Conservation (phyloP, 2,329 filamentous ascomycete genomes). For the Fusarium gaditjirri region DNA sequence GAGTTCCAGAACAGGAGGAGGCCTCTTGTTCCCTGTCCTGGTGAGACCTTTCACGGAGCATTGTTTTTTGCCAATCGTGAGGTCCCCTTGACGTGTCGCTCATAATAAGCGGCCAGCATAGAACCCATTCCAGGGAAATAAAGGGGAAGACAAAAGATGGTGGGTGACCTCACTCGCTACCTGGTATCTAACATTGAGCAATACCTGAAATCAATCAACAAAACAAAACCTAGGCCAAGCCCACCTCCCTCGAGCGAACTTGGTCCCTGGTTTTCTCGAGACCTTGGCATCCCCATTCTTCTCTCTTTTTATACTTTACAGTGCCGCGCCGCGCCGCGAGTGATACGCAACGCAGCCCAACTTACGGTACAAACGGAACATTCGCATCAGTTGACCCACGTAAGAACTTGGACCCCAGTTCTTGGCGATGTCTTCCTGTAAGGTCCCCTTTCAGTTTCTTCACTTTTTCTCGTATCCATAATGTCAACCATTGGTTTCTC, state of each 20-base stretch:
- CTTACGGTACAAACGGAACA: background rate
- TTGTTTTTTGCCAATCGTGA: background rate
- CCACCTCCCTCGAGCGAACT: conserved; percentile 12
- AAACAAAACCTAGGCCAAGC: conserved; percentile 9
- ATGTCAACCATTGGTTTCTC: background rate
- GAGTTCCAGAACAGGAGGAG: conserved; percentile 18
- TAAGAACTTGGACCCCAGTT: conserved; percentile 21
- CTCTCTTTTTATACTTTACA: conserved; percentile 8
- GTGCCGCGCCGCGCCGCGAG: conserved; percentile 19
- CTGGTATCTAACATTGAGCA: background rate
- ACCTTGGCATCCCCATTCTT: conserved; percentile 19
- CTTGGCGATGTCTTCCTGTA: conserved; percentile 41
- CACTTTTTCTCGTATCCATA: conserved; percentile 1
- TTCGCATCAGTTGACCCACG: conserved; percentile 11
- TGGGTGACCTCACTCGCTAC: conserved; percentile 26
- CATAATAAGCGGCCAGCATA: conserved; percentile 8
- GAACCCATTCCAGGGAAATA: conserved; percentile 24
- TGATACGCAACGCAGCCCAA: conserved; percentile 5
- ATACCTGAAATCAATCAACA: conserved; percentile 1
- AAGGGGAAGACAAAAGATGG: background rate
- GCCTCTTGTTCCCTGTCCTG: conserved; percentile 23
- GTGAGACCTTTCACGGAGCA: background rate
- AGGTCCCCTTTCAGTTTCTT: conserved; percentile 25
- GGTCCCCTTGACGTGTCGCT: conserved; percentile 27
- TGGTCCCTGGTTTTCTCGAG: conserved; percentile 10